Evolutionary conservation across 2,329 filamentous ascomycete species (phyloP).

Genomic region (Fusarium chuoi): DNA sequence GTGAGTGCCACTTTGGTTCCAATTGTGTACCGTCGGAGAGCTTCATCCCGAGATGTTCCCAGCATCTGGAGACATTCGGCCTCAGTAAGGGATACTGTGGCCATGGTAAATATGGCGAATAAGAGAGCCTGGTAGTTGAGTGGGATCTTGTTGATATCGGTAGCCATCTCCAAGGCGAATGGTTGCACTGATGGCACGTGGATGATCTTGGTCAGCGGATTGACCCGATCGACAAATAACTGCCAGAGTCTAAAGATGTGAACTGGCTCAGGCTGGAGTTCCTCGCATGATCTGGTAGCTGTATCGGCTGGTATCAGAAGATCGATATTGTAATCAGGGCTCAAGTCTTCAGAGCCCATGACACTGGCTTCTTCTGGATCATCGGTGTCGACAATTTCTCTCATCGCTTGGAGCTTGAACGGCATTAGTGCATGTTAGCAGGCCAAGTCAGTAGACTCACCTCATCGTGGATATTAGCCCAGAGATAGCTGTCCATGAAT

Average conservation of each 20-base stretch:
- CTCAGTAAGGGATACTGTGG: conserved; percentile 64
- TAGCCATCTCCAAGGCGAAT: conserved; percentile 70
- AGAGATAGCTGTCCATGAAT: conserved; percentile 68
- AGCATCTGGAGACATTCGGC: conserved; percentile 66
- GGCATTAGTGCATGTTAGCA: conserved; percentile 3
- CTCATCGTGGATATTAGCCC: conserved; percentile 66
- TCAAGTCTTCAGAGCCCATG: conserved; percentile 60
- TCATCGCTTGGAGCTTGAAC: conserved; percentile 65
- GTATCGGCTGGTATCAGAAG: conserved; percentile 59
- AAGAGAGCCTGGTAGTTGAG: conserved; percentile 70
- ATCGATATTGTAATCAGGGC: conserved; percentile 64
- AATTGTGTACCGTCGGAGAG: conserved; percentile 61
- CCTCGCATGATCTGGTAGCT: conserved; percentile 53
- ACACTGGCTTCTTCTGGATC: conserved; percentile 60
- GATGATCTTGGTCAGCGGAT: conserved; percentile 77
- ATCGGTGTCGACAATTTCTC: conserved; percentile 64
- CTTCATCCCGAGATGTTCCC: conserved; percentile 60
- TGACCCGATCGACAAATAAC: conserved; percentile 77
- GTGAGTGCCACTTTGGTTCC: conserved; percentile 63
- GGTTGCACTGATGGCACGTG: conserved; percentile 77
- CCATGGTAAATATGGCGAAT: conserved; percentile 73
- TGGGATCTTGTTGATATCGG: conserved; percentile 64
- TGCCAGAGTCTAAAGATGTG: conserved; percentile 81
- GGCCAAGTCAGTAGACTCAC: conserved; percentile 50
- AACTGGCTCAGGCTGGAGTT: conserved; percentile 71